Conservation (phyloP, 1,284 basidiomycete genomes). For the Naganishia sp. region DNA sequence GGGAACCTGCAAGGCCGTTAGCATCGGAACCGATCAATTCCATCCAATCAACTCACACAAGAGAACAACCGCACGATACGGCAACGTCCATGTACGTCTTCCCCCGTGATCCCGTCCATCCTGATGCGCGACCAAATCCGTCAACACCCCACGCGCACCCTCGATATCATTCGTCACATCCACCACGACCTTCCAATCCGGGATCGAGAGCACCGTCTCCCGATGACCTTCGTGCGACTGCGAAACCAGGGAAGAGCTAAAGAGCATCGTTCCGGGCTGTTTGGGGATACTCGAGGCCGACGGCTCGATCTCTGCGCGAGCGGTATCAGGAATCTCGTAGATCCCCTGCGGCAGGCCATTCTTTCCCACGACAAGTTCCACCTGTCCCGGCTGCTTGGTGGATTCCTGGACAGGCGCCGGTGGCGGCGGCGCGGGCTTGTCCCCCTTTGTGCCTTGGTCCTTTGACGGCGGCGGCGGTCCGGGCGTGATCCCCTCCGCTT, state of each 20-base stretch:
- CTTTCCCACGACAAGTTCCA: constrained; percentile 22
- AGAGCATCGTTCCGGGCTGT: constrained; percentile 59
- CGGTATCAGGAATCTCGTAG: constrained; percentile 36
- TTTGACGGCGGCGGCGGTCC: constrained; percentile 36
- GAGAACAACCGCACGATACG: constrained; percentile 69
- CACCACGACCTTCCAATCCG: constrained; percentile 80
- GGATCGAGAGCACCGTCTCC: constrained; percentile 76
- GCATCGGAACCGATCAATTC: constrained; percentile 12
- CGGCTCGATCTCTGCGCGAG: constrained; percentile 10
- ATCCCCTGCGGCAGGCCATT: constrained; percentile 31
- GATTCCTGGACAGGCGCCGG: constrained; percentile 9
- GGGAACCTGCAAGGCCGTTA: constrained; percentile 66
- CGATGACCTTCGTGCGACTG: constrained; percentile 67
- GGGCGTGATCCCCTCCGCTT: constrained; percentile 25
- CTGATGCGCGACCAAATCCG: constrained; percentile 63
- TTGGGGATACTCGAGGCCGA: constrained; percentile 26
- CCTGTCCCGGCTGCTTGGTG: constrained; percentile 18
- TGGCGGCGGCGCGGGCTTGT: constrained; percentile 26
- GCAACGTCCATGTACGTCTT: constrained; percentile 64
- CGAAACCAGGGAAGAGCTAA: constrained; percentile 78
- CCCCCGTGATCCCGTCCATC: constrained; percentile 54
- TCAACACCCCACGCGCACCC: constrained; percentile 71
- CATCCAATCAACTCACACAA: constrained; percentile 66
- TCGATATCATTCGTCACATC: constrained; percentile 65
- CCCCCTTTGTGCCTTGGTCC: constrained; percentile 40